Conservation (phyloP, 1,139 yeast genomes). For the Suhomyces anneliseae region DNA sequence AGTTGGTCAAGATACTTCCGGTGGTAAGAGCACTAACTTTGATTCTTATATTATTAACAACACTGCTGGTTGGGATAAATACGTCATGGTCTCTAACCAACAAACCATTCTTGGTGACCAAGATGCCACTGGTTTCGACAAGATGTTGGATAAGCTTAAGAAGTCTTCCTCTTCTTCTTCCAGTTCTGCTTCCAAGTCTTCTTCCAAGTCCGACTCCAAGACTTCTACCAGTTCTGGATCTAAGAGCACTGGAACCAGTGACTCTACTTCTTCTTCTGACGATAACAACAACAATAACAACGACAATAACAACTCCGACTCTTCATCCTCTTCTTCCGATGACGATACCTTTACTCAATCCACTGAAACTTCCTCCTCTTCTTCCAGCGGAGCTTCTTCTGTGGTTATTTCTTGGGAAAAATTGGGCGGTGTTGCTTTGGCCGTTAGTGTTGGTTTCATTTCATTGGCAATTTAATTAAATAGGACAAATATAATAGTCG, state of each 20-base stretch:
- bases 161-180: constrained; percentile 8
- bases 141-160: constrained; percentile 34
- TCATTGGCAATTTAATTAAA: constrained; percentile 17
- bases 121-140: constrained; percentile 67
- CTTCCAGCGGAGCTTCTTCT: constrained; percentile 11
- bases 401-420: not conserved
- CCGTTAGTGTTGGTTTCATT: constrained; percentile 23
- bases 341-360: constrained; percentile 3
- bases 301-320: no score
- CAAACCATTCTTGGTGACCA: constrained; percentile 57
- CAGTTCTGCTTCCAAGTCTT: constrained; percentile 4
- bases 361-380: constrained; percentile 11
- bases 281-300: no score
- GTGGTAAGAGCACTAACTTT: constrained; percentile 37
- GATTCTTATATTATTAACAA: constrained; percentile 59
- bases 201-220: constrained; percentile 5
- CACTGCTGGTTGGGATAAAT: constrained; percentile 43
- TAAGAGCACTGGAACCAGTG: not conserved
- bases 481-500: not conserved
- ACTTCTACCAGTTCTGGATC: not conserved
- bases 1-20: constrained; percentile 27
- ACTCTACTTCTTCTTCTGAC: not conserved
- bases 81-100: constrained; percentile 60
- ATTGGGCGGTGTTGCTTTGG: constrained; percentile 17
- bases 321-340: constrained; percentile 11